These are phyloP conservation scores for Serendipita sp. DNA, from an alignment of 768 basidiomycete species.

Conservation along the genomic window DNA sequence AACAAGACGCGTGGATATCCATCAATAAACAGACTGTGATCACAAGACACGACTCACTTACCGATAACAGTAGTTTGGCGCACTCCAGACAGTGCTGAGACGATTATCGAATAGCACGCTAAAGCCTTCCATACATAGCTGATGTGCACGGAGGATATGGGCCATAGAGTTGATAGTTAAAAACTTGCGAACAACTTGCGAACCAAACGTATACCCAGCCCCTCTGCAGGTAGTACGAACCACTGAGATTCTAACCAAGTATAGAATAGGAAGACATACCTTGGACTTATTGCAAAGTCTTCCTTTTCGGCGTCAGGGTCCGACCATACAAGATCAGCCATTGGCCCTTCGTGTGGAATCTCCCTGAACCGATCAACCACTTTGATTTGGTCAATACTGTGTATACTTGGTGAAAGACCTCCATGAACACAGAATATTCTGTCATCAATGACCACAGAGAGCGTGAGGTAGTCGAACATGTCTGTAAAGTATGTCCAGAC, in stretches of 20 bases:
- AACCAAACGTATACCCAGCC: constrained; percentile 96
- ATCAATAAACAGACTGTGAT: neutral
- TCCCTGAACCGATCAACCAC: constrained; percentile 98
- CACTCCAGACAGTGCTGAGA: constrained; percentile 95
- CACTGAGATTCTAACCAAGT: neutral
- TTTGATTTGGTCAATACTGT: constrained; percentile 98
- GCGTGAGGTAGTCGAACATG: constrained; percentile 98
- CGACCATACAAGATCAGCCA: constrained; percentile 99
- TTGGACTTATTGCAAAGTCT: constrained; percentile 96
- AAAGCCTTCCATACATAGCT: constrained; percentile 98
- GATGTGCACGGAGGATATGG: constrained; percentile 94
- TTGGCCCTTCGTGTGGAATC: constrained; percentile 98
- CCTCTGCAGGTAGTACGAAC: constrained; percentile 38
- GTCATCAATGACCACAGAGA: constrained; percentile 97
- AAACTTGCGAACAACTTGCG: constrained; percentile 95
- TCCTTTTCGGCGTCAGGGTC: constrained; percentile 99
- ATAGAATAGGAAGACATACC: constrained; percentile 32
- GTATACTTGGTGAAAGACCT: constrained; percentile 92
- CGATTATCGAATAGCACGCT: constrained; percentile 93
- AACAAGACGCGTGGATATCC: neutral
- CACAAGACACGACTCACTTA: constrained; percentile 17
- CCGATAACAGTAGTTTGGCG: constrained; percentile 96
- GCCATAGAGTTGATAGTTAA: constrained; percentile 91
- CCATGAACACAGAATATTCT: constrained; percentile 99
- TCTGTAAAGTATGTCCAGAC: constrained; percentile 99